Percentiles rank a stretch among this genome's conserved stretches.
These are phyloP conservation scores for Chlorella sorokiniana DNA, from an alignment of 139 green algal species.

Conservation along the genomic window DNA sequence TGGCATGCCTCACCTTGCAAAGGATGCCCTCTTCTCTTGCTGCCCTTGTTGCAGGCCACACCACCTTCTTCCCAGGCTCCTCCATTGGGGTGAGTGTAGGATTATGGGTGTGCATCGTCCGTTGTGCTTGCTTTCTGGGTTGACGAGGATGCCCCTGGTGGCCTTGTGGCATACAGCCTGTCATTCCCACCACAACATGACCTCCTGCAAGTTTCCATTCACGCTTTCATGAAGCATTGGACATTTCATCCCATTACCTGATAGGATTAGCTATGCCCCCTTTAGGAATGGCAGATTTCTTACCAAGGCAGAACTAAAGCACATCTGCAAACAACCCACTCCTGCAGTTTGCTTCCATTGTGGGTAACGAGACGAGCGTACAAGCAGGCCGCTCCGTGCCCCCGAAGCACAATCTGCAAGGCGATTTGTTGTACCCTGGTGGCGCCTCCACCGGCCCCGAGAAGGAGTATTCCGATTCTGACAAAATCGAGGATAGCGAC, in stretches of 20 bases:
- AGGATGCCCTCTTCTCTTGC: not conserved
- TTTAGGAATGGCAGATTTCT: too few relatives aligned
- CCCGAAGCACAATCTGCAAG: not conserved
- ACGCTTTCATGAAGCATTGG: too few relatives aligned
- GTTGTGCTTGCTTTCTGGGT: not conserved
- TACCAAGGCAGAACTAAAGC: too few relatives aligned
- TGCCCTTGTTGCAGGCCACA: not conserved
- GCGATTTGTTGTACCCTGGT: not conserved
- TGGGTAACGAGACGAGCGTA: not conserved
- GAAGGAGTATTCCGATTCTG: not conserved
- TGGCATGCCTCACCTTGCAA: not conserved
- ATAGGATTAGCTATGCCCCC: too few relatives aligned
- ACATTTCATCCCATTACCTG: too few relatives aligned
- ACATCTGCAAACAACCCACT: too few relatives aligned
- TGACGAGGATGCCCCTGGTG: not conserved
- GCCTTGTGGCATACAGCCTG: too few relatives aligned
- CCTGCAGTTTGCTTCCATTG: not conserved
- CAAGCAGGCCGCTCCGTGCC: not conserved
- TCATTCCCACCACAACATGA: too few relatives aligned
- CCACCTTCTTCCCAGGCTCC: not conserved
- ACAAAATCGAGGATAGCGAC: not conserved
- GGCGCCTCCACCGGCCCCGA: not conserved
- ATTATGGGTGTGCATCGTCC: not conserved
- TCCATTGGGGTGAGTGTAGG: not conserved
- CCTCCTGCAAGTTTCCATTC: too few relatives aligned